Conservation (phyloP, 192 early-diverging fungal species). For the Entomortierella chlamydospora region DNA sequence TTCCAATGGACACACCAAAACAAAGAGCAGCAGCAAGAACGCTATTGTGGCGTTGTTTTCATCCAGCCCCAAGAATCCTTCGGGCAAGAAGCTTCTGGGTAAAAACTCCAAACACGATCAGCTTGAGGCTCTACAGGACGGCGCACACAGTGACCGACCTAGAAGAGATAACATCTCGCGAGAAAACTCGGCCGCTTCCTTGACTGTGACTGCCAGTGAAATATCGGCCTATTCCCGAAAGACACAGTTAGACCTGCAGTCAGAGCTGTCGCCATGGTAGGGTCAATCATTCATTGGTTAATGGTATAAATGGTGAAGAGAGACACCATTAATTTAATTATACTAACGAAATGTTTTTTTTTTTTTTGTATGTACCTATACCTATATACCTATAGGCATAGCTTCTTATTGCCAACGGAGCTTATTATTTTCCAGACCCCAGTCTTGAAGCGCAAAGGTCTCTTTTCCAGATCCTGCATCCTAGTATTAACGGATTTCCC, state of each 20-base stretch:
- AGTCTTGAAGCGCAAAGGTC: constrained; percentile 67
- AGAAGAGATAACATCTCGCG: constrained; percentile 6
- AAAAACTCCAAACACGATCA: constrained; percentile 20
- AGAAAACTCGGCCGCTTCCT: constrained; percentile 39
- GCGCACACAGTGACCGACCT: constrained; percentile 1
- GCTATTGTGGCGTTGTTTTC: constrained; percentile 33
- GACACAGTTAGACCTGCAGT: constrained; percentile 23
- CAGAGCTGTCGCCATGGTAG: constrained; percentile 42
- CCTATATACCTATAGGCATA: constrained; percentile 28
- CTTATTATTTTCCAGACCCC: constrained; percentile 69
- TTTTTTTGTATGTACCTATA: constrained; percentile 23
- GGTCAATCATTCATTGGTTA: too few species aligned
- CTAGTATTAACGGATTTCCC: constrained; percentile 78
- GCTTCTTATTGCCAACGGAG: constrained; percentile 65
- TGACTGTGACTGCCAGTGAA: constrained; percentile 40
- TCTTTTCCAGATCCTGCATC: constrained; percentile 67
- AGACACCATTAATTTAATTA: too few species aligned
- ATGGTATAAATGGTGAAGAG: too few species aligned
- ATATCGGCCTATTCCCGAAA: constrained; percentile 29
- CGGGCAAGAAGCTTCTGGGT: constrained; percentile 15
- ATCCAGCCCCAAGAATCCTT: constrained; percentile 17
- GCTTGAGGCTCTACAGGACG: not conserved
- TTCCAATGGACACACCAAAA: constrained; percentile 32
- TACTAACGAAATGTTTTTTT: too few species aligned
- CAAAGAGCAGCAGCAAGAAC: constrained; percentile 34